These are phyloP conservation scores for Ceratopteris richardii DNA, from an alignment of 75 land plant genomes.

Conservation along the genomic window DNA sequence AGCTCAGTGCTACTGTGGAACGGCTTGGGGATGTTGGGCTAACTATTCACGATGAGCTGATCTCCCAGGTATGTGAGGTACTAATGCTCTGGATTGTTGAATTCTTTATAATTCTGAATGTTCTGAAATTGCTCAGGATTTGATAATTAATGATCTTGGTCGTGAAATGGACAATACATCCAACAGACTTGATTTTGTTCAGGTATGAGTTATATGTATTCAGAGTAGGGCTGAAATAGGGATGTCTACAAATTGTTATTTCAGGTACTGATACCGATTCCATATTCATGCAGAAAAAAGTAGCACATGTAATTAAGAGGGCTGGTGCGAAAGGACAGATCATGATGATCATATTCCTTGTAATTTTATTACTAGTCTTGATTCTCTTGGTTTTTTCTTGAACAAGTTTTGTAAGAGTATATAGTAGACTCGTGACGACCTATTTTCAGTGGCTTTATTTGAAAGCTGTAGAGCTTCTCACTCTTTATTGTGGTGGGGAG, in stretches of 20 bases:
- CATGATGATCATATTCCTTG: slow-evolving; percentile 64
- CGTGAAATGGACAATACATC: slow-evolving; percentile 86
- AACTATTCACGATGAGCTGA: slow-evolving; percentile 86
- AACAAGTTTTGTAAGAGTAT: too few species aligned
- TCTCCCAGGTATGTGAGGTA: slow-evolving; percentile 71
- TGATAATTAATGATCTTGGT: slow-evolving; percentile 63
- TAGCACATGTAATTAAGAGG: slow-evolving; percentile 77
- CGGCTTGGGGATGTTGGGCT: slow-evolving; percentile 93
- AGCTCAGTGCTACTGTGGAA: slow-evolving; percentile 83
- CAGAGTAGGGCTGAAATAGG: too few species aligned
- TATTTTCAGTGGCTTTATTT: too few species aligned
- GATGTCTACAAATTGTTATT: too few species aligned
- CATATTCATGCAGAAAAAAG: slow-evolving; percentile 57
- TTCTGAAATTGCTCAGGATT: slow-evolving; percentile 39
- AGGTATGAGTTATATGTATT: too few species aligned
- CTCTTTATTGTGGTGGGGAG: too few species aligned
- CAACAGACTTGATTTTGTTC: slow-evolving; percentile 86
- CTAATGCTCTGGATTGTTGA: too few species aligned
- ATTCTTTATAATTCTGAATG: too few species aligned
- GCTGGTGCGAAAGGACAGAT: slow-evolving; percentile 83
- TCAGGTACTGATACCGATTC: too few species aligned
- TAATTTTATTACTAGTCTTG: slow-evolving; percentile 57
- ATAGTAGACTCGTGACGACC: too few species aligned
- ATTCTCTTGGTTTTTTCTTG: slow-evolving; percentile 59
- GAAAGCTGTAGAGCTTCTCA: too few species aligned